A percentile compares a stretch with the other conserved stretches of the same genome.
phyloP scores from a whole-genome alignment of 1,139 yeast genomes.

The Hansenula lynferdii region DNA sequence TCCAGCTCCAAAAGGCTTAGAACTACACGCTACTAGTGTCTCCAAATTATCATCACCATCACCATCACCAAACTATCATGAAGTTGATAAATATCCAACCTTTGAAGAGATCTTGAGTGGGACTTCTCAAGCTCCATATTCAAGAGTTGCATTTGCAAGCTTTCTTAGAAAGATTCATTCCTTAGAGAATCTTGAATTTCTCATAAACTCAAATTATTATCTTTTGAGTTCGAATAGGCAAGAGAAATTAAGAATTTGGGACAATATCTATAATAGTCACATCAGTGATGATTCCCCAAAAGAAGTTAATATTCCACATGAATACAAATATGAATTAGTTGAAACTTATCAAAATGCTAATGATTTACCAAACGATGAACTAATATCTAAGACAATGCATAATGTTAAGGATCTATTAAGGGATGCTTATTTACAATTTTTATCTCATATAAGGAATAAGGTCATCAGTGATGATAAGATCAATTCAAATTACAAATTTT shows the following conservation, averaged over 20 bases:
- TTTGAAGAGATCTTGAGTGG: conserved; percentile 19
- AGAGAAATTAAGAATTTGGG: conserved; percentile 16
- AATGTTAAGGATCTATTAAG: conserved; percentile 17
- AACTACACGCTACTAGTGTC: too few relatives aligned
- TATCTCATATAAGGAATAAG: conserved; percentile 9
- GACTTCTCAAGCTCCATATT: conserved; percentile 18
- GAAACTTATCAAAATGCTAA: conserved; percentile 7
- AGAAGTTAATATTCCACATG: conserved; percentile 22
- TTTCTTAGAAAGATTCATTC: conserved; percentile 19
- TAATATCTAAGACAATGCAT: conserved; percentile 16
- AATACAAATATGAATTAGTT: conserved; percentile 12
- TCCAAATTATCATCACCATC: conserved; percentile 1
- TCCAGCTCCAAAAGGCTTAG: background rate
- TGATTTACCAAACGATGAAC: conserved; percentile 11
- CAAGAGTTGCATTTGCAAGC: conserved; percentile 20
- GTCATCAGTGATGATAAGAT: background rate
- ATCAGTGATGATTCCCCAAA: conserved; percentile 20
- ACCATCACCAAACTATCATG: conserved; percentile 8
- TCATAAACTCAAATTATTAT: conserved; percentile 16
- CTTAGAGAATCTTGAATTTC: conserved; percentile 22
- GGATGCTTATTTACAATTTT: conserved; percentile 20
- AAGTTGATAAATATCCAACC: conserved; percentile 3
- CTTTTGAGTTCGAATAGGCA: conserved; percentile 3
- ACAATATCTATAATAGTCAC: conserved; percentile 15
- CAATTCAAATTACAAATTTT: background rate